phyloP scores from a whole-genome alignment of 768 basidiomycete species.

The Mycena haematopus region DNA sequence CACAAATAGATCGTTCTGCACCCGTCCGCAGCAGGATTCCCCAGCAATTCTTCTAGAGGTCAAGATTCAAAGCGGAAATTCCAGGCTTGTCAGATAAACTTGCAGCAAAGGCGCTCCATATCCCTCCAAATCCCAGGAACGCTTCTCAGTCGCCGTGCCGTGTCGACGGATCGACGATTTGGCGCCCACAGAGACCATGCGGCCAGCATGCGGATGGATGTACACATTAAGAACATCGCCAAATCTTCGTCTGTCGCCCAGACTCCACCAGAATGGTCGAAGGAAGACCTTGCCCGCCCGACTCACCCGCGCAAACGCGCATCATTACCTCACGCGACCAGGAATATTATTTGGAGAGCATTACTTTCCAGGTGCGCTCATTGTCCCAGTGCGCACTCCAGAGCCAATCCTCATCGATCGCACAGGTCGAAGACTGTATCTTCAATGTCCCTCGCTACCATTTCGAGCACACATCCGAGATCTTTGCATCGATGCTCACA shows the following conservation, averaged over 20 bases:
- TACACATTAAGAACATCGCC: background rate
- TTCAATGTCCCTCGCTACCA: conserved; percentile 47
- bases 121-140: background rate
- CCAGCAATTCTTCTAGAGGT: too few relatives aligned
- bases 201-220: background rate
- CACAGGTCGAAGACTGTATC: conserved; percentile 45
- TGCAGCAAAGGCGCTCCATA: background rate
- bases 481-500: conserved; percentile 43
- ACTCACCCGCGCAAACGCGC: background rate
- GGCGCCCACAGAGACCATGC: background rate
- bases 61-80: background rate
- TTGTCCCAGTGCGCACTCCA: too few relatives aligned
- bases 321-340: background rate
- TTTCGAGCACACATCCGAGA: conserved; percentile 40
- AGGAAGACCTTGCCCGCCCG: background rate
- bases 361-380: background rate
- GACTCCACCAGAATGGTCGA: background rate
- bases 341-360: background rate
- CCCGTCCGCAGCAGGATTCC: too few relatives aligned
- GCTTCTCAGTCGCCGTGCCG: background rate
- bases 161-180: background rate
- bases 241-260: background rate
- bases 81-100: background rate
- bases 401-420: background rate
- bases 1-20: too few relatives aligned